These are phyloP conservation scores for Backusella psychrophila DNA, from an alignment of 192 early-diverging fungal genomes.

Conservation along the genomic window DNA sequence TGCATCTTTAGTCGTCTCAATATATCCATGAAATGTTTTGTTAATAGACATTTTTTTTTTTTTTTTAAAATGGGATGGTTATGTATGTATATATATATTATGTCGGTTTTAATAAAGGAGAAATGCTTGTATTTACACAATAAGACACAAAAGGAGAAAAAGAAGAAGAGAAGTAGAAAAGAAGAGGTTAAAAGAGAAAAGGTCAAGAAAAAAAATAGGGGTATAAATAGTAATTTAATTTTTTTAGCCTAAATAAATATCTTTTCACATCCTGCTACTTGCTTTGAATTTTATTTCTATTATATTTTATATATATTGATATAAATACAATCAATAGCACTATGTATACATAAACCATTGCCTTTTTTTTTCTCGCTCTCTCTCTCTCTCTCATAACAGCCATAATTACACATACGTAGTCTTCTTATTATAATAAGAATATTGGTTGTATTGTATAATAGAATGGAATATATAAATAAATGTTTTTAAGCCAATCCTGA, in stretches of 20 bases:
- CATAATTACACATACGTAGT: not conserved
- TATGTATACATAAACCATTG: not conserved
- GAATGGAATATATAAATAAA: not conserved
- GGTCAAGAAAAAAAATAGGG: not conserved
- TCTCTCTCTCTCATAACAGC: not conserved
- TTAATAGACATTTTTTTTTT: constrained; percentile 36
- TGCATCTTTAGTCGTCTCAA: constrained; percentile 73
- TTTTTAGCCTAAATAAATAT: not conserved
- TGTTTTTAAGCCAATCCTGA: not conserved
- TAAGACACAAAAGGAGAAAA: not conserved
- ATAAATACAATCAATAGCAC: not conserved
- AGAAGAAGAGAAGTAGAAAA: not conserved
- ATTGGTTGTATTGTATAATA: not conserved
- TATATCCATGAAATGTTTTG: constrained; percentile 59
- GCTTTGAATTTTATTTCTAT: not conserved
- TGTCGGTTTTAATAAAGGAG: not conserved
- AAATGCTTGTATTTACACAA: not conserved
- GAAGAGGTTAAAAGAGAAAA: not conserved
- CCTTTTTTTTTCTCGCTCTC: not conserved
- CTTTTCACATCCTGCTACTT: not conserved
- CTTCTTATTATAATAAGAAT: not conserved
- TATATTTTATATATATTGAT: not conserved
- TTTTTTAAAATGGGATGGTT: not conserved
- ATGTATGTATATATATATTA: not conserved
- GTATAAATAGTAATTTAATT: not conserved